Base-by-base conservation (phyloP, 768 basidiomycete genomes). In the Lentinula raphanica region DNA sequence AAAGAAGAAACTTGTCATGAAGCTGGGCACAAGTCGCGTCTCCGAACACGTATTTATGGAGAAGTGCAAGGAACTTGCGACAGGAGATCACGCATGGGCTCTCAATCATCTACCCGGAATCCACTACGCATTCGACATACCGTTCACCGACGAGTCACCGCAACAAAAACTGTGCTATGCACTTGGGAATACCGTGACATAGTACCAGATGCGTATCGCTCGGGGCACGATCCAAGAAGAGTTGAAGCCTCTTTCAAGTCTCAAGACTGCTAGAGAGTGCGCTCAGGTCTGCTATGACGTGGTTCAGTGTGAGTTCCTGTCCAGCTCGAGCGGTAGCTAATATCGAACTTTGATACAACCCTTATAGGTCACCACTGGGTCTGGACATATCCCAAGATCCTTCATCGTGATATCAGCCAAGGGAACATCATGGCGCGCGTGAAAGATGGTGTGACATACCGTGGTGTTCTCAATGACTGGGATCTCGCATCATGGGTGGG, bases 331-430 rank as follows among this genome's bases (percentile, higher is more conserved):
- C n/a, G 7, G 6, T n/a, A 2, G 8, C 36, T 21, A 11, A n/a
- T 25, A 6, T n/a, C 1, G 31, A 50, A 3, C 8, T n/a, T 3
- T 0, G 2, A 3, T 7, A 12, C 32, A 8, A 2, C 12, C 32
- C 32, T 8, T 32, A 8, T 35, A 50, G 53, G 36, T 40, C 53
- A 54, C 28, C 23, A 42, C 23, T 54, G 53, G 53, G 38, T 40
- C 25, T 17, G 9, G 3, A 42, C 25, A 3, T 42, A 54, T 19
- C 53, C 53, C 13, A 11, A n/a, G 27, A 32, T 54, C 7, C 53
- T 54, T 42, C 53, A 54, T 54, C 53, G 53, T 15, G 53, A 54
- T 23, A 39, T 54, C 53, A 54, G 53, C 40, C 38, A 27, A 12
- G 53, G 28, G 32, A 54, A 54, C 28, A 54, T 54, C 21, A 54